phyloP scores from a whole-genome alignment of 257 asterid genomes.

The Jacaranda mimosifolia region DNA sequence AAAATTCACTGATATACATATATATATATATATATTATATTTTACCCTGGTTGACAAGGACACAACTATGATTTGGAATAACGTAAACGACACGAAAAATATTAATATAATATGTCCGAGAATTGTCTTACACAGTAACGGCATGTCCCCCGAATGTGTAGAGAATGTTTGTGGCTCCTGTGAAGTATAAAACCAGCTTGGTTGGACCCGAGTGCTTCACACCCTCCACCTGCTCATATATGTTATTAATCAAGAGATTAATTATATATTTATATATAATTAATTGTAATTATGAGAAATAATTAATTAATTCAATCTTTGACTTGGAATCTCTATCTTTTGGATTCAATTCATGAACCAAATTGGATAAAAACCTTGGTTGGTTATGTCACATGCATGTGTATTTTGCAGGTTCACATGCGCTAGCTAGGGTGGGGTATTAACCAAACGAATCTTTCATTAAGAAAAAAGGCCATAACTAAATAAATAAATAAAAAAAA shows the following conservation, averaged over 20 bases:
- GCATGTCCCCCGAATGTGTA: constrained; percentile 72
- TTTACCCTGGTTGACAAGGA: neutral
- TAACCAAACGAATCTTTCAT: neutral
- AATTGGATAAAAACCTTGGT: neutral
- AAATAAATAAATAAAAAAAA: neutral
- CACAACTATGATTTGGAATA: neutral
- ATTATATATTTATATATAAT: neutral
- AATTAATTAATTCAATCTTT: neutral
- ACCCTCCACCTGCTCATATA: constrained; percentile 47
- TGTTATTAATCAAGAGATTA: neutral
- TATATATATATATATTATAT: no score
- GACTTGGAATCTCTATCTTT: constrained; percentile 25
- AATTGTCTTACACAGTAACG: constrained; percentile 58
- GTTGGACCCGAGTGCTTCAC: constrained; percentile 63
- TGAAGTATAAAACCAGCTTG: constrained; percentile 56
- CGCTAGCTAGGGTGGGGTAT: neutral
- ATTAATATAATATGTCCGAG: neutral
- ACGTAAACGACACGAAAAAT: constrained; percentile 11
- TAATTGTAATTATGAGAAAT: neutral
- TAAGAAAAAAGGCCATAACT: no score
- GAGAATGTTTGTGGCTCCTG: constrained; percentile 68
- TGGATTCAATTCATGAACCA: neutral
- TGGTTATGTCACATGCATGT: neutral
- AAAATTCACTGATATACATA: neutral
- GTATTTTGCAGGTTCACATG: neutral